These are phyloP conservation scores for Pseudozyma thailandica DNA, from an alignment of 1,284 basidiomycete genomes.

Conservation along the genomic window DNA sequence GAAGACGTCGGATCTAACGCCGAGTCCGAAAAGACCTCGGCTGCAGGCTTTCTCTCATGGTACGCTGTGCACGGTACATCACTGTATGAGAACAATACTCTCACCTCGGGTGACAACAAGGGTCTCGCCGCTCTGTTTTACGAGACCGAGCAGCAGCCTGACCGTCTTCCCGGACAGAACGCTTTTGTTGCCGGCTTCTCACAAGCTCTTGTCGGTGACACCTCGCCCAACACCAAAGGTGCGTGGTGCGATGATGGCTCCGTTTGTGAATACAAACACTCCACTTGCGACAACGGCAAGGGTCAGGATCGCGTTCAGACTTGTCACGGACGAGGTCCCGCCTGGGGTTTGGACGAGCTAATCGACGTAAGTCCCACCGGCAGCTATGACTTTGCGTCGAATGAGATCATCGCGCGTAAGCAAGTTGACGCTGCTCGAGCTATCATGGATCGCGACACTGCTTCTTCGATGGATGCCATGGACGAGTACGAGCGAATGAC, in stretches of 20 bases:
- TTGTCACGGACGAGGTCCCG: constrained; percentile 56
- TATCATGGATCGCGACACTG: constrained; percentile 31
- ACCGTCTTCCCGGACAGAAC: constrained; percentile 48
- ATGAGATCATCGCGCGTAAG: constrained; percentile 58
- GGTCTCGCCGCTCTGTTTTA: constrained; percentile 58
- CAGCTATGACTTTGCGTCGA: constrained; percentile 53
- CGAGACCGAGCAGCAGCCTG: constrained; percentile 49
- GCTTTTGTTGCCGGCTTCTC: constrained; percentile 58
- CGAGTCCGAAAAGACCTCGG: background rate
- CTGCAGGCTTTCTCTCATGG: constrained; percentile 71
- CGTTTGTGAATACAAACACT: constrained; percentile 56
- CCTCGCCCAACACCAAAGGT: constrained; percentile 59
- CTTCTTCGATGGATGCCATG: background rate
- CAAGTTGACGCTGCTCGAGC: constrained; percentile 53
- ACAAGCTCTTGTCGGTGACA: constrained; percentile 58
- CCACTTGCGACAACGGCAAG: constrained; percentile 51
- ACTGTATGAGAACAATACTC: constrained; percentile 62
- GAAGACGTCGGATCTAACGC: constrained; percentile 22
- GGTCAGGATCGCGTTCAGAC: constrained; percentile 53
- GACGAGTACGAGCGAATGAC: constrained; percentile 32
- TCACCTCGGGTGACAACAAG: constrained; percentile 61
- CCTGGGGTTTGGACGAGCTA: constrained; percentile 45
- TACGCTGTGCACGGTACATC: constrained; percentile 78
- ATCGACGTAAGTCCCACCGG: constrained; percentile 50
- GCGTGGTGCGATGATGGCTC: constrained; percentile 57